phyloP scores from a whole-genome alignment of 2,329 filamentous ascomycete genomes.

The Falciphora oryzae region DNA sequence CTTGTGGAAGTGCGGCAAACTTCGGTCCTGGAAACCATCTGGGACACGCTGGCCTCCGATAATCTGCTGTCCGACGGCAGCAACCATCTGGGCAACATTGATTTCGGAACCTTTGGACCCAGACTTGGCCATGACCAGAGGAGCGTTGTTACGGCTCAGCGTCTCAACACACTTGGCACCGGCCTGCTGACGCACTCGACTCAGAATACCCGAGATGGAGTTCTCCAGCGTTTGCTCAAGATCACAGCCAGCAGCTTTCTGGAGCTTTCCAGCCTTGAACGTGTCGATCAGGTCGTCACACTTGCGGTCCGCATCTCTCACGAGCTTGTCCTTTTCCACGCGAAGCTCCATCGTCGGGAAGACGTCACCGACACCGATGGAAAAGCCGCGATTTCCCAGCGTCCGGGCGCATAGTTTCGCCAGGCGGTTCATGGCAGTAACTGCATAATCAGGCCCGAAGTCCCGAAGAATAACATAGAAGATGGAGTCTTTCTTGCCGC shows the following conservation, averaged over 20 bases:
- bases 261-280: conserved; percentile 73
- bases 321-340: conserved; percentile 67
- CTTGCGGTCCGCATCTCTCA: conserved; percentile 70
- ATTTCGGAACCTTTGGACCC: conserved; percentile 96
- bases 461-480: conserved; percentile 97
- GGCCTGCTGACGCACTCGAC: conserved; percentile 83
- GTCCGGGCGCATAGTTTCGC: conserved; percentile 85
- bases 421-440: conserved; percentile 87
- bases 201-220: conserved; percentile 83
- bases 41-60: conserved; percentile 88
- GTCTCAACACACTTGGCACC: conserved; percentile 87
- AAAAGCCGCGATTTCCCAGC: conserved; percentile 88
- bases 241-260: conserved; percentile 83
- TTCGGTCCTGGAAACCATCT: conserved; percentile 95
- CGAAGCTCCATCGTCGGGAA: conserved; percentile 71
- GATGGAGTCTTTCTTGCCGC: conserved; percentile 94
- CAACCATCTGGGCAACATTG: conserved; percentile 99
- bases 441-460: conserved; percentile 84
- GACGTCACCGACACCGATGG: conserved; percentile 92
- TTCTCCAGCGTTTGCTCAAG: conserved; percentile 91
- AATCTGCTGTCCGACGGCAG: conserved; percentile 95
- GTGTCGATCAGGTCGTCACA: conserved; percentile 78
- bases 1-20: conserved; percentile 90
- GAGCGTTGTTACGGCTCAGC: conserved; percentile 85
- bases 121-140: conserved; percentile 93